These are phyloP conservation scores for Aeminium ludgeri DNA, from an alignment of 495 filamentous ascomycete species.

Conservation along the genomic window DNA sequence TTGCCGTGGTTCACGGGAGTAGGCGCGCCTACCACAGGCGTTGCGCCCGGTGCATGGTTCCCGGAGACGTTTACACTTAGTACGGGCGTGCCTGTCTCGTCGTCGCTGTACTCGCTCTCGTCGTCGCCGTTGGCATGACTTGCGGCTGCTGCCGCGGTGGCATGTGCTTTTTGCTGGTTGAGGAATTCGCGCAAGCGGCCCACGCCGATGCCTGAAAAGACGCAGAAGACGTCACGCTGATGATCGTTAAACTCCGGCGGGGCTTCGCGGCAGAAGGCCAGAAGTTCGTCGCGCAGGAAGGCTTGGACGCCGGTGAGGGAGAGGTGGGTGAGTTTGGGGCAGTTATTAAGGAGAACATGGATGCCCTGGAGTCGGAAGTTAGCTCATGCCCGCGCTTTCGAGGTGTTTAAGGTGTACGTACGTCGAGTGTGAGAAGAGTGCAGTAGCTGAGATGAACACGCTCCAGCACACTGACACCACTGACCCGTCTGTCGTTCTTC, in stretches of 20 bases:
- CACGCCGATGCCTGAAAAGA: conserved; percentile 85
- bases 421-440: conserved; percentile 56
- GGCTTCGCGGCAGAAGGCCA: conserved; percentile 68
- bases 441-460: conserved; percentile 96
- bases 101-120: not conserved
- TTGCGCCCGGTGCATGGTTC: conserved; percentile 7
- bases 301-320: conserved; percentile 89
- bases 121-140: conserved; percentile 3
- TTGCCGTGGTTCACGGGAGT: not conserved
- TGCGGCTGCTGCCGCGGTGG: not conserved
- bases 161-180: conserved; percentile 32
- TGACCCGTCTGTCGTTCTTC: conserved; percentile 29
- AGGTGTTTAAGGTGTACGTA: conserved; percentile 31
- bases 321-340: conserved; percentile 82
- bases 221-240: conserved; percentile 88
- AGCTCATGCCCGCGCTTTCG: too few relatives aligned
- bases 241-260: conserved; percentile 91
- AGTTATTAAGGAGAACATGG: conserved; percentile 70
- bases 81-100: conserved; percentile 7
- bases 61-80: conserved; percentile 9
- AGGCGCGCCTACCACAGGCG: conserved; percentile 6
- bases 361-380: conserved; percentile 65
- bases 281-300: conserved; percentile 59
- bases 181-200: conserved; percentile 57
- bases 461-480: conserved; percentile 49